Conservation (phyloP, 2,329 filamentous ascomycete genomes). For the Penicillium occitanis region DNA sequence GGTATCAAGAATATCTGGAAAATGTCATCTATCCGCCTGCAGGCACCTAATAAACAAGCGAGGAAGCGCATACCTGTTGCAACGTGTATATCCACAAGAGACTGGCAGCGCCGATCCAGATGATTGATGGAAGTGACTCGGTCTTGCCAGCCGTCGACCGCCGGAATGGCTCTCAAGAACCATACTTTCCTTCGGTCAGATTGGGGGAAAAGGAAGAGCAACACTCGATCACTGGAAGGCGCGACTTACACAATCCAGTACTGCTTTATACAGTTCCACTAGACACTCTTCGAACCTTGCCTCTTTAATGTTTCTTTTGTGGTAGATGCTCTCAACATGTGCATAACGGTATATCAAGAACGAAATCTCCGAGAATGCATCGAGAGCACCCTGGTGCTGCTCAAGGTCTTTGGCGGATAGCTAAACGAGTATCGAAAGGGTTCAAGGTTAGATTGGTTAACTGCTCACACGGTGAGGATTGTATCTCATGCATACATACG, state of each 20-base stretch:
- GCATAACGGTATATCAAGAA: neutral
- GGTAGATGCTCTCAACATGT: neutral
- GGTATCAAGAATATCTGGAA: neutral
- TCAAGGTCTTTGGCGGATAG: no score
- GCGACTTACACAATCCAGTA: neutral
- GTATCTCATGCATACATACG: no score
- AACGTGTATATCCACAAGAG: neutral
- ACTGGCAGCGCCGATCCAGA: neutral
- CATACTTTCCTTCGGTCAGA: neutral
- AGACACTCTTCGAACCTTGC: neutral
- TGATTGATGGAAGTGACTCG: no score
- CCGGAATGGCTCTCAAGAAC: neutral
- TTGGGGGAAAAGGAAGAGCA: neutral
- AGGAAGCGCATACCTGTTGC: neutral
- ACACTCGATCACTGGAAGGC: neutral
- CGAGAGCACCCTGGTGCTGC: no score
- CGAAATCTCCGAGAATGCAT: neutral
- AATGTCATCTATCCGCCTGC: neutral
- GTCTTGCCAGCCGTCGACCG: neutral
- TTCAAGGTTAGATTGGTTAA: no score
- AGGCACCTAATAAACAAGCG: neutral
- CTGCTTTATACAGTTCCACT: neutral
- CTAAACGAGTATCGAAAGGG: no score
- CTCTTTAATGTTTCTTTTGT: neutral
- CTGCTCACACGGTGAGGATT: no score